A percentile compares a stretch with the other conserved stretches of the same genome.
These are phyloP conservation scores for Diacronema lutheri DNA, from an alignment of 78 protist species.

Conservation along the genomic window DNA sequence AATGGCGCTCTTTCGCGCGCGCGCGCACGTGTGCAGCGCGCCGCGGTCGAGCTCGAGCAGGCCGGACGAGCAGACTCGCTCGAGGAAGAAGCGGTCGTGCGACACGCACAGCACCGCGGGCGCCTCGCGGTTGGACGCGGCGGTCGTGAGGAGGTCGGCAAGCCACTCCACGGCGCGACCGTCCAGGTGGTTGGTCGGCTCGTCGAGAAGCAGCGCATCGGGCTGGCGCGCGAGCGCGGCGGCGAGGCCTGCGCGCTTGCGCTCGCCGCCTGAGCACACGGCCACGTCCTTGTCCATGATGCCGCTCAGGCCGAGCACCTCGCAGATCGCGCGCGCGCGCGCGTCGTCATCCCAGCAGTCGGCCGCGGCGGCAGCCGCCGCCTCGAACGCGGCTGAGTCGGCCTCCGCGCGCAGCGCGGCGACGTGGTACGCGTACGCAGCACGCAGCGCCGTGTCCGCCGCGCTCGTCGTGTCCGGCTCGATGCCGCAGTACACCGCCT, in stretches of 20 bases:
- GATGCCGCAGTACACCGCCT: background rate
- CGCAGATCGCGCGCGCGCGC: background rate
- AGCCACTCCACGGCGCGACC: background rate
- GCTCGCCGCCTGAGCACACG: conserved; percentile 22
- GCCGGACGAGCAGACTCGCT: background rate
- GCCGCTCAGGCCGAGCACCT: background rate
- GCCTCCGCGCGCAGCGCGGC: background rate
- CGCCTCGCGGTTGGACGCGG: too few species aligned
- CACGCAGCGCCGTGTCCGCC: background rate
- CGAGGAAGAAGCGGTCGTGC: conserved; percentile 37
- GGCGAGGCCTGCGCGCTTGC: conserved; percentile 30
- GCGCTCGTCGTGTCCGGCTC: too few species aligned
- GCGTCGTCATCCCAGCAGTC: background rate
- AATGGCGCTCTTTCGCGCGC: too few species aligned
- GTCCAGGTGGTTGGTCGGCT: conserved; percentile 56
- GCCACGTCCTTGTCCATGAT: background rate
- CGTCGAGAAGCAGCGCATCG: conserved; percentile 56
- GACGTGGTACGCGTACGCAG: background rate
- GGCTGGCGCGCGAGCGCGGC: conserved; percentile 15
- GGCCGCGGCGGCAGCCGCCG: background rate
- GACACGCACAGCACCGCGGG: conserved; percentile 2
- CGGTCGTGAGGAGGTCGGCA: background rate
- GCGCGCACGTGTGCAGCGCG: background rate
- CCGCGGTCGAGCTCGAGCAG: conserved; percentile 1
- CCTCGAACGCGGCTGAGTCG: background rate